A percentile compares a stretch with the other conserved stretches of the same genome.
phyloP scores from a whole-genome alignment of 257 asterid species.

The Handroanthus guayacan region DNA sequence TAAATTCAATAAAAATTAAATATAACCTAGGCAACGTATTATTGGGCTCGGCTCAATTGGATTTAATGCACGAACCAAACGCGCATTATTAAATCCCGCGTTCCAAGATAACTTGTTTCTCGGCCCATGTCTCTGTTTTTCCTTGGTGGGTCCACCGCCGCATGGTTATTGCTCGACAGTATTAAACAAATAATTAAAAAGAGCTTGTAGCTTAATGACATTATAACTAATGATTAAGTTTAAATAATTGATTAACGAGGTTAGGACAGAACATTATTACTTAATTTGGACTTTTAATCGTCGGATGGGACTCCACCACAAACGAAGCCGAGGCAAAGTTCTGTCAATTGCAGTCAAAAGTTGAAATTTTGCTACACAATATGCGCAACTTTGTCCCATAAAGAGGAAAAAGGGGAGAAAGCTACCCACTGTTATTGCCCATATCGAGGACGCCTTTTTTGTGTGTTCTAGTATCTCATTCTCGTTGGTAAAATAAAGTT shows the following conservation, averaged over 20 bases:
- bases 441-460: not conserved
- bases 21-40: no score
- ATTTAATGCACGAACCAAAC: not conserved
- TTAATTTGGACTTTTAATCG: slow-evolving; percentile 42
- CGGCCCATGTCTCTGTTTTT: not conserved
- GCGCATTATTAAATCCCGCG: slow-evolving; percentile 15
- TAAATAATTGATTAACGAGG: slow-evolving; percentile 2
- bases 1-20: no score
- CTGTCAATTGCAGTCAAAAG: slow-evolving; percentile 35
- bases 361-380: slow-evolving; percentile 16
- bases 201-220: no score
- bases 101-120: not conserved
- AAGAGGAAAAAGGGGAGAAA: not conserved
- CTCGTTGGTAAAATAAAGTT: no score
- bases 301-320: slow-evolving; percentile 30
- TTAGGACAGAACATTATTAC: not conserved
- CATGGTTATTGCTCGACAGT: not conserved
- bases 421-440: not conserved
- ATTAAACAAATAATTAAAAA: not conserved
- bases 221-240: not conserved
- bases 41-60: not conserved
- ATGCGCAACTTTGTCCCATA: slow-evolving; percentile 24
- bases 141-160: slow-evolving; percentile 38
- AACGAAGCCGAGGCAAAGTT: slow-evolving; percentile 31
- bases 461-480: no score